A percentile compares a stretch with the other conserved stretches of the same genome.
These are phyloP conservation scores for Aspergillus pseudoterreus DNA, from an alignment of 2,329 filamentous ascomycete species.

Conservation along the genomic window DNA sequence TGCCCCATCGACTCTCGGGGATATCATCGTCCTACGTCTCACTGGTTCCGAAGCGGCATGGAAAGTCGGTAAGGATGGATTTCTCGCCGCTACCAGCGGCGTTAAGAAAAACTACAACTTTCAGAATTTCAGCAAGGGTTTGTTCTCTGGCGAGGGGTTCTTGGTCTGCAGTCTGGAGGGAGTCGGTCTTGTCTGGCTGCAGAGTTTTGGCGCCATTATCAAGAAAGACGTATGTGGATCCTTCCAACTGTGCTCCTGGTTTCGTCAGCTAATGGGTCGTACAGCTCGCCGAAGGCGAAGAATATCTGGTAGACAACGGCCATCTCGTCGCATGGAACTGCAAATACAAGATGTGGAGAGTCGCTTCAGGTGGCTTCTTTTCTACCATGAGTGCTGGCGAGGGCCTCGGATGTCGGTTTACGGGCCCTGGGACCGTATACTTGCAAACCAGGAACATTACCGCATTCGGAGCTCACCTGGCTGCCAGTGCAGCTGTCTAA, in stretches of 20 bases:
- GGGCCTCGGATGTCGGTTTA: conserved; percentile 92
- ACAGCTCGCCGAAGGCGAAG: conserved; percentile 61
- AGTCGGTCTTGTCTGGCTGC: conserved; percentile 78
- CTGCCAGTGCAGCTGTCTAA: conserved; percentile 33
- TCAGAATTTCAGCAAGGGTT: conserved; percentile 81
- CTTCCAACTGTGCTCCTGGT: too few relatives aligned
- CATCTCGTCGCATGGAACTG: conserved; percentile 97
- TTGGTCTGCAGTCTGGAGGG: conserved; percentile 87
- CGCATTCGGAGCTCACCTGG: conserved; percentile 55
- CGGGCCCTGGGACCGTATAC: conserved; percentile 82
- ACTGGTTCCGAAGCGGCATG: conserved; percentile 61
- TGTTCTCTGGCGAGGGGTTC: conserved; percentile 89
- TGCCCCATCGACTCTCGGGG: conserved; percentile 74
- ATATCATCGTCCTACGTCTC: conserved; percentile 77
- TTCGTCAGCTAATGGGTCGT: neutral
- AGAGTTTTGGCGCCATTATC: conserved; percentile 92
- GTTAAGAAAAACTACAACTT: conserved; percentile 82
- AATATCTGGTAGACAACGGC: conserved; percentile 89
- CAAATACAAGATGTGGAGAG: conserved; percentile 85
- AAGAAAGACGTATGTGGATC: conserved; percentile 90
- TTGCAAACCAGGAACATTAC: conserved; percentile 86
- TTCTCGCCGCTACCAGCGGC: conserved; percentile 81
- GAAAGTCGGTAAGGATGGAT: conserved; percentile 83
- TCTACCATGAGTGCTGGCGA: conserved; percentile 78
- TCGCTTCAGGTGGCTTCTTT: conserved; percentile 88